Conservation (phyloP, 75 land plant species). For the Cryptomeria japonica region DNA sequence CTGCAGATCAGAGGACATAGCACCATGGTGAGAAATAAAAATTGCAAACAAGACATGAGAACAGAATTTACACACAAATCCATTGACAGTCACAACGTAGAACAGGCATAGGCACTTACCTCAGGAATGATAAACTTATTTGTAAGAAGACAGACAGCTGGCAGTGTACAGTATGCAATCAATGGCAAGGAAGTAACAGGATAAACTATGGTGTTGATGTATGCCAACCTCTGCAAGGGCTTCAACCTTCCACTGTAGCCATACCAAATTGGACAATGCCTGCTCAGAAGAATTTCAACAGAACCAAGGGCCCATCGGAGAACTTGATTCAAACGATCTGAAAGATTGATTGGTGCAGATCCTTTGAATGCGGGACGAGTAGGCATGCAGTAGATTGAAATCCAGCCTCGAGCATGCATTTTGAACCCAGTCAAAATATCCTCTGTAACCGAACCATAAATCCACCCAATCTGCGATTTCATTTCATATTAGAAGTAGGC, state of each 20-base stretch:
- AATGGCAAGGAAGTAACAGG: slow-evolving; percentile 81
- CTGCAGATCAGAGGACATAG: slow-evolving; percentile 41
- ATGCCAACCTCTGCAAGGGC: slow-evolving; percentile 75
- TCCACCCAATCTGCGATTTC: slow-evolving; percentile 78
- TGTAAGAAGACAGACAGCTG: slow-evolving; percentile 86
- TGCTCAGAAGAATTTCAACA: slow-evolving; percentile 76
- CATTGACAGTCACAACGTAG: background rate
- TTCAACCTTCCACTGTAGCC: slow-evolving; percentile 76
- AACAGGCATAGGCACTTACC: slow-evolving; percentile 28
- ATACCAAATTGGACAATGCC: slow-evolving; percentile 95
- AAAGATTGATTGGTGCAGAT: slow-evolving; percentile 91
- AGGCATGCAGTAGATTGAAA: slow-evolving; percentile 89
- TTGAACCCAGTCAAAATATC: slow-evolving; percentile 93
- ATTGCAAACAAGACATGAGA: background rate
- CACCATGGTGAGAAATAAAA: background rate
- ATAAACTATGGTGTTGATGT: slow-evolving; percentile 87
- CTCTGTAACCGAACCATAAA: slow-evolving; percentile 90
- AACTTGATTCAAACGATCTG: slow-evolving; percentile 88
- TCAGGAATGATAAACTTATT: slow-evolving; percentile 83
- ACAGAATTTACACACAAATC: background rate
- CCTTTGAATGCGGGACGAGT: slow-evolving; percentile 85
- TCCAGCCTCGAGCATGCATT: slow-evolving; percentile 93
- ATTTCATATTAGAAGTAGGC: background rate
- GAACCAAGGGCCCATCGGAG: slow-evolving; percentile 91
- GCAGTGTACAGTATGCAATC: slow-evolving; percentile 73